Percentiles rank a stretch among this genome's conserved stretches.
Conservation (phyloP, 2,329 filamentous ascomycete genomes). For the Phyllosticta citribraziliensis region DNA sequence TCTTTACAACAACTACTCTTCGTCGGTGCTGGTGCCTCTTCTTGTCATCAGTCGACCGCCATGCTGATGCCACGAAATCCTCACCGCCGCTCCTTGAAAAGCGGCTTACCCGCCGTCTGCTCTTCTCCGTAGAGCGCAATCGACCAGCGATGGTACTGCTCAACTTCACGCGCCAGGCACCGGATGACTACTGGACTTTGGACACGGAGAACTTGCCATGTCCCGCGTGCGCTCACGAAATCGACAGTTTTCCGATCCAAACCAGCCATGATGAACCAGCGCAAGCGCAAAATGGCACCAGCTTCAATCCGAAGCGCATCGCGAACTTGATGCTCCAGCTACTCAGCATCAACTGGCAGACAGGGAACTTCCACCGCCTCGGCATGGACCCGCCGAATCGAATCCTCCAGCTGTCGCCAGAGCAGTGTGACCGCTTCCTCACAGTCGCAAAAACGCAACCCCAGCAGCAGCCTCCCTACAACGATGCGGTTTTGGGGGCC, state of each 20-base stretch:
- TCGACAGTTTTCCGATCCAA: not conserved
- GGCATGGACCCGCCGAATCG: not conserved
- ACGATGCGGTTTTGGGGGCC: not conserved
- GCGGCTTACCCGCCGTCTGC: not conserved
- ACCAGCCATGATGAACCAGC: not conserved
- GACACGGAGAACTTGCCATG: not conserved
- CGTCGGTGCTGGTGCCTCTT: not conserved
- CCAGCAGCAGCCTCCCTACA: not conserved
- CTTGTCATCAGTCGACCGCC: not conserved
- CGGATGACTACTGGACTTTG: not conserved
- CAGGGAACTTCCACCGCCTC: not conserved
- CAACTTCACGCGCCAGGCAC: not conserved
- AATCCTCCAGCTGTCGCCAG: not conserved
- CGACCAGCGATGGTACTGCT: not conserved
- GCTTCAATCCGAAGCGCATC: not conserved
- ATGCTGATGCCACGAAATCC: not conserved
- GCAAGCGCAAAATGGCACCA: not conserved
- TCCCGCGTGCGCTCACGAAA: not conserved
- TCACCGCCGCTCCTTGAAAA: not conserved
- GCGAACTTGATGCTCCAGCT: not conserved
- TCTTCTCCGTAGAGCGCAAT: not conserved
- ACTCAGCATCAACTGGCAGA: not conserved
- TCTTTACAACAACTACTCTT: not conserved
- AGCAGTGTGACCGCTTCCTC: not conserved
- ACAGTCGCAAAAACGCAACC: not conserved